Evolutionary conservation across 306 rosid species (phyloP), one percentile per base, ranked within the genome.

Genomic region (Medicago lupulina): DNA sequence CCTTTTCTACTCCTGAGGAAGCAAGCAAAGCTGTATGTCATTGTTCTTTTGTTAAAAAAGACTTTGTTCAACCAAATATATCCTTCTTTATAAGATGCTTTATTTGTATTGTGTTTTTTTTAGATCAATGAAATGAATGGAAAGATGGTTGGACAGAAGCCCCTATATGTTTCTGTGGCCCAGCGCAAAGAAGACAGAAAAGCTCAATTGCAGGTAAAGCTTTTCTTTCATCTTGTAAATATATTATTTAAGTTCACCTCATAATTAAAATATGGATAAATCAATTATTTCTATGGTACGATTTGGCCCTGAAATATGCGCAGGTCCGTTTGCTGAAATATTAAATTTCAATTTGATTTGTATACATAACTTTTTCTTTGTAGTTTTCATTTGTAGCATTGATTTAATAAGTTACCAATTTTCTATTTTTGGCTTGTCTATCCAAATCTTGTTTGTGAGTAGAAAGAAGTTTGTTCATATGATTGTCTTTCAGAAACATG

Each of bases 111-210:
- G 0, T 34, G 6, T 34, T 34, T 1, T 34, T 34, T 34, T 34
- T 34, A 34, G 38, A 34, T 34, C 0, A 34, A 34, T 0, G 38
- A 34, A 34, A 34, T 34, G 38, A 34, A 87, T 68, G 89, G 97
- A 7, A 93, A 85, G 86, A 78, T 91, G 79, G 75, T 89, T 34
- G 98, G 89, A 58, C 59, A 62, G 50, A 93, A 91, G 65, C 96
- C 96, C 72, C 61, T 91, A 13, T 91, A 88, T 67, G 96, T 93
- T 64, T 94, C 92, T 21, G 90, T 93, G 40, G 98, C 98, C 43
- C 97, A 93, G 76, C 89, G 87, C 57, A 93, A 87, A 76, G 98
- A 93, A 75, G 92, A 93, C 47, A 83, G 97, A 62, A 89, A 80
- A 76, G 94, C 92, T 70, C 76, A 23, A 13, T 47, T 93, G 65